Percentiles rank a stretch among this genome's conserved stretches.
These are phyloP conservation scores for Ottelia alismoides DNA, from an alignment of 106 monocot genomes.

Conservation along the genomic window DNA sequence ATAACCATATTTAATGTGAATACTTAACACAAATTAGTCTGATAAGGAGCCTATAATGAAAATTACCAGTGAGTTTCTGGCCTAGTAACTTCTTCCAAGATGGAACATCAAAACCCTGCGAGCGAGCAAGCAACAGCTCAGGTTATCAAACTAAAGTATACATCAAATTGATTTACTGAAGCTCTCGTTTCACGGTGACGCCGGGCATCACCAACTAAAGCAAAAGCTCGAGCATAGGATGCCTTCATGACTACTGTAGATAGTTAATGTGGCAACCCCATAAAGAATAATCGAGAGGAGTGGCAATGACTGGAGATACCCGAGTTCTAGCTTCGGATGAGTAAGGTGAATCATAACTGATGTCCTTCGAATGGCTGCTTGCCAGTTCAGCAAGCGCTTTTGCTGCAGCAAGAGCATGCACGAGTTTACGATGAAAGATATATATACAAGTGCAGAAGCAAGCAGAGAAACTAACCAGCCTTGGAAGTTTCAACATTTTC, in stretches of 20 bases:
- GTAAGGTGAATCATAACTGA: slow-evolving; percentile 76
- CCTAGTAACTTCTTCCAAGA: slow-evolving; percentile 80
- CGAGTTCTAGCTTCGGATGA: slow-evolving; percentile 56
- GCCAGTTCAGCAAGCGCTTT: slow-evolving; percentile 71
- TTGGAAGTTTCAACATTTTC: slow-evolving; percentile 24
- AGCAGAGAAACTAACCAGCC: slow-evolving; percentile 33
- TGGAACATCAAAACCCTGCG: slow-evolving; percentile 83
- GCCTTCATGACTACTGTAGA: too few species aligned
- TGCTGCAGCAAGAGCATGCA: slow-evolving; percentile 29
- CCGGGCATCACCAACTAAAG: too few species aligned
- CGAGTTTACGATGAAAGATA: slow-evolving; percentile 1
- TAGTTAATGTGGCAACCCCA: too few species aligned
- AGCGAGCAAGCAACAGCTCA: too few species aligned
- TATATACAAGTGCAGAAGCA: neutral
- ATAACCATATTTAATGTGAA: too few species aligned
- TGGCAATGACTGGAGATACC: slow-evolving; percentile 27
- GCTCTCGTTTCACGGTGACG: too few species aligned
- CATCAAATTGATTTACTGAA: too few species aligned
- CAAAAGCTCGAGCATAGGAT: too few species aligned
- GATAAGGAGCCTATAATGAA: too few species aligned
- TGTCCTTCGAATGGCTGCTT: slow-evolving; percentile 58
- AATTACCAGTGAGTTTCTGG: slow-evolving; percentile 59
- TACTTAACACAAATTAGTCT: too few species aligned
- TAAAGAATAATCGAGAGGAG: too few species aligned
- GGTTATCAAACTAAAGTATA: too few species aligned